Evolutionary conservation across 306 rosid genomes (phyloP), one percentile per base, ranked within the genome.

Genomic region (Betula pendula): DNA sequence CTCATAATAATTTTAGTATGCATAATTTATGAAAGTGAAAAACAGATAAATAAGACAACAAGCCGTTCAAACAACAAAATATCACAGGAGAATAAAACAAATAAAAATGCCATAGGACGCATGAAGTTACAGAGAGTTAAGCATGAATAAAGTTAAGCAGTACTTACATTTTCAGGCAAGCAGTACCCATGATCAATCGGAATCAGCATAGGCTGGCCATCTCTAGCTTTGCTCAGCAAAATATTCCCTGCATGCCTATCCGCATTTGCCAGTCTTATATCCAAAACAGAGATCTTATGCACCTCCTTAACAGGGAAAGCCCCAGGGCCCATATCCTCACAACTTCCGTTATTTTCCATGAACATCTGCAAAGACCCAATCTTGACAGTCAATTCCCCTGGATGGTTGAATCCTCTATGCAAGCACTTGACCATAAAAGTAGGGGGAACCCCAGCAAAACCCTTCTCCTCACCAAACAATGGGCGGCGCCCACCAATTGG

Each of bases 141-240:
- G 53, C 72, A 78, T 45, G 35, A 76, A 15, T 27, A 8, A 49
- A 71, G 40, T 59, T 6, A 17, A 35, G 68, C 70, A 68, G 70
- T 33, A 72, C 98, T 79, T 89, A 94, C 98, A 66, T 86, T 92
- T 65, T 89, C 87, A 17, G 98, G 98, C 87, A 92, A 85, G 95
- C 97, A 94, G 87, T 94, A 94, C 45, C 98, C 98, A 38, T 94
- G 98, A 82, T 94, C 98, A 50, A 94, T 94, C 22, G 97, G 98
- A 77, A 94, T 92, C 86, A 94, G 85, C 75, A 76, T 80, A 72
- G 87, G 68, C 80, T 56, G 88, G 56, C 55, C 88, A 58, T 83
- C 89, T 55, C 83, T 76, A 62, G 87, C 86, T 79, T 79, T 87
- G 68, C 93, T 76, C 6, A 89, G 75, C 81, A 94, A 85, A 73